Evolutionary conservation across 306 rosid genomes (phyloP).

Genomic region (Astragalus glycyphyllos): DNA sequence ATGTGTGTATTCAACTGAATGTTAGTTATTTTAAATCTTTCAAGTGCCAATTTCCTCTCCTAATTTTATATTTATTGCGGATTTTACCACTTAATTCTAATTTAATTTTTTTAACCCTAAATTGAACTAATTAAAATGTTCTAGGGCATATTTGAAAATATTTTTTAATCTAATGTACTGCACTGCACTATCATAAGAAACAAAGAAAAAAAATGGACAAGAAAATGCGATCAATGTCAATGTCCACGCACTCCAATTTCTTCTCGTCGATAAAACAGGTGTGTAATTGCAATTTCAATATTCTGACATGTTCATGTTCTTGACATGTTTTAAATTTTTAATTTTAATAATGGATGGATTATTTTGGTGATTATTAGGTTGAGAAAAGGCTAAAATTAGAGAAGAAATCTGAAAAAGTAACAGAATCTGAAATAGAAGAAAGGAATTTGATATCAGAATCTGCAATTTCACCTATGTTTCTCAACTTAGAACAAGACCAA

Average conservation of each 20-base stretch:
- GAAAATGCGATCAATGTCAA: constrained; percentile 42
- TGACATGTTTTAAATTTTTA: not conserved
- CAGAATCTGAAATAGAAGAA: constrained; percentile 39
- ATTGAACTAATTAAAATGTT: not conserved
- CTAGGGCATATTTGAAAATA: not conserved
- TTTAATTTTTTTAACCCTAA: not conserved
- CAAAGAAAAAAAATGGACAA: not conserved
- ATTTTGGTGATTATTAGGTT: constrained; percentile 50
- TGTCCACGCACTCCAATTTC: constrained; percentile 69
- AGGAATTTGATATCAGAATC: not conserved
- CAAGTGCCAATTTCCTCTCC: not conserved
- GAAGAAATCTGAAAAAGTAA: constrained; percentile 20
- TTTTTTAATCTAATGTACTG: not conserved
- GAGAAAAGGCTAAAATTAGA: constrained; percentile 84
- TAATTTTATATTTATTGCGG: not conserved
- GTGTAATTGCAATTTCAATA: not conserved
- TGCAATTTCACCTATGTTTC: constrained; percentile 67
- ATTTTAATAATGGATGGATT: not conserved
- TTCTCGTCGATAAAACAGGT: constrained; percentile 84
- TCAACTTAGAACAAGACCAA: constrained; percentile 56
- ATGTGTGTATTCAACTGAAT: constrained; percentile 34
- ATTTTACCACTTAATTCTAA: not conserved
- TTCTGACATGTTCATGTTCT: not conserved
- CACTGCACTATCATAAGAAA: not conserved
- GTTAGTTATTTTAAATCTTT: not conserved